Base-by-base conservation (phyloP, 2,329 filamentous ascomycete species). In the Cercospora sp. region DNA sequence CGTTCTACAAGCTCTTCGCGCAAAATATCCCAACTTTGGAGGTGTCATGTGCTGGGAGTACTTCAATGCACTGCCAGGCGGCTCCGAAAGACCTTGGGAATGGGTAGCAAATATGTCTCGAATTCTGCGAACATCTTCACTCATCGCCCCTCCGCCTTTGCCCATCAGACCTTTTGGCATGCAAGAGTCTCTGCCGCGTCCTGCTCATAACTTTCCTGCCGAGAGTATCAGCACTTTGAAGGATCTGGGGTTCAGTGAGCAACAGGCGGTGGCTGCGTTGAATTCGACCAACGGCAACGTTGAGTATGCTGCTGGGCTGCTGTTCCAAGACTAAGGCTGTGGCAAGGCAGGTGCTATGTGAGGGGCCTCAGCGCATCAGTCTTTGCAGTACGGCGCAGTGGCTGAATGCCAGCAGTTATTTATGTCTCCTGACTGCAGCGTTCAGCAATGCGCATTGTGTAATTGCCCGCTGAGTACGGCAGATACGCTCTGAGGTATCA, bases 11-110 rank as follows among this genome's bases (percentile, higher is more conserved):
- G 76, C 83, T 49, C 77, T 93, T 71, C 81, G 85, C 40, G 81
- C 86, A 40, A 84, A 84, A 67, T 91, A 91, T 74, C 86, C 87
- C 1, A 82, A 82, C 0, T 95, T 97, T 78, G 94, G 93, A 0
- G 94, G 94, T 0, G 89, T 97, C 6, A 95, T 95, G 89, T 93
- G 93, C 2, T 97, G 94, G 94, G 94, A 97, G 81, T 97, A 95
- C 78, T 97, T 94, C 81, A 96, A 97, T 81, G 88, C 90, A 65
- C 78, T 89, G 67, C 91, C 91, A 0, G 90, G 89, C 1, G 89
- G 87, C 26, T 77, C 77, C 2, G 82, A 82, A 12, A 81, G 84
- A 65, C 91, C 92, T 0, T 94, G 90, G 90, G 84, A 91, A 72
- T 97, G 93, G 93, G 91, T 91, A 0, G 85, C 84, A 58, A 84